Evolutionary conservation across 2,329 filamentous ascomycete genomes (phyloP).

Genomic region (Botryotinia calthae): DNA sequence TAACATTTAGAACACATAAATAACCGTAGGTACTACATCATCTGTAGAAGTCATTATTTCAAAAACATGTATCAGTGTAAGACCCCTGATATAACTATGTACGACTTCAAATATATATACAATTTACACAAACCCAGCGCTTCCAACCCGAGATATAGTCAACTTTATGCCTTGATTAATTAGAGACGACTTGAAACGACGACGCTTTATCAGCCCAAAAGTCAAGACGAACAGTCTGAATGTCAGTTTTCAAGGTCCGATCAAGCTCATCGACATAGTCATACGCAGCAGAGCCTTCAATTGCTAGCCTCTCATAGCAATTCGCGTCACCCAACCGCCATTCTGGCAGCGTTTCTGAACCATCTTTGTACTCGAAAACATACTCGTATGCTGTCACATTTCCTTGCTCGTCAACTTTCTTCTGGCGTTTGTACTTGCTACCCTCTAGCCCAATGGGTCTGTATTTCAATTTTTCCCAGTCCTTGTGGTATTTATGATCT

Average conservation of each 20-base stretch:
- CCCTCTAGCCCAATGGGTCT: neutral
- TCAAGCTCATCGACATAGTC: conserved; percentile 9
- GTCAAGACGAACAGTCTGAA: neutral
- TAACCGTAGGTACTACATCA: too few species aligned
- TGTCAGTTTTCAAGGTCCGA: neutral
- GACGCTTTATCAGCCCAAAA: neutral
- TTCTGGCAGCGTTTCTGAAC: neutral
- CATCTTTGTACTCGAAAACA: neutral
- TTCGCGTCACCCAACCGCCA: neutral
- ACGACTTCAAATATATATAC: neutral
- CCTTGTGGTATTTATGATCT: neutral
- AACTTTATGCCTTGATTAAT: neutral
- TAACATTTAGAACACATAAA: too few species aligned
- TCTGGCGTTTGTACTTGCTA: neutral
- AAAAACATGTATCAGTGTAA: neutral
- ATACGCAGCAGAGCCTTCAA: neutral
- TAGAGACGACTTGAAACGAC: neutral
- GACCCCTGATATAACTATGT: neutral
- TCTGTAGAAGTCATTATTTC: too few species aligned
- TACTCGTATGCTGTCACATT: neutral
- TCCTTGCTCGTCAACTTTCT: neutral
- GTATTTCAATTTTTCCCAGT: neutral
- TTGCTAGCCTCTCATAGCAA: neutral
- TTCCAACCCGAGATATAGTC: neutral
- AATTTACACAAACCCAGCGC: neutral